Base-by-base conservation (phyloP, 2,329 filamentous ascomycete genomes). In the Ophiostoma perfectum region DNA sequence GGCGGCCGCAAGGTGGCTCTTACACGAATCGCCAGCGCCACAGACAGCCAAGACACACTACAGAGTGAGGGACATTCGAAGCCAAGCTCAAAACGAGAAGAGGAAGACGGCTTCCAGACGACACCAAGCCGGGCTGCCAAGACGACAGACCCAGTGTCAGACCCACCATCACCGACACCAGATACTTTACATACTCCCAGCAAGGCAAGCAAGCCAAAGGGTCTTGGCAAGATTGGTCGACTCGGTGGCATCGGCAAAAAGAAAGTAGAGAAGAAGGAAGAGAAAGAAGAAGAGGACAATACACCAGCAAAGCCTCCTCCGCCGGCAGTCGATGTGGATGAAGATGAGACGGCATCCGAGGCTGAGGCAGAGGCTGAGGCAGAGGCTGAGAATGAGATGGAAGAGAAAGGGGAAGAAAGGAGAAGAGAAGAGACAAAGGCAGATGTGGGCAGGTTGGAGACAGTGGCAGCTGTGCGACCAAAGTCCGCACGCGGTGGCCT, bases 281-380 rank as follows among this genome's bases (percentile, higher is more conserved):
- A 62, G 27, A 38, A 38, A 39, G 36, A 41, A 62, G 36, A 12
- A 62, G 58, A 36, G 8, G 27, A 27, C 27, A 12, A 5, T 27
- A 9, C n/a, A 27, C 60, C 8, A 85, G 85, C 64, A 80, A 85
- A 70, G 76, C 84, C 49, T 47, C 9, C 70, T 71, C 55, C 70
- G 74, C 41, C 70, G 69, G 18, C 69, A 70, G 47, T 68, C 67
- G 9, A 68, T 27, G n/a, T 18, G 0, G 41, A 44, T 3, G 39
- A 49, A 4, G 55, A 66, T 0, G 80, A 81, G 60, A 82, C 81
- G n/a, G 81, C 79, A 14, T 82, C 81, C 8, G 80, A 81, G 38
- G 74, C 75, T n/a, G 78, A 79, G 2, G 52, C 52, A 9, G 41
- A 47, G 16, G n/a, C 42, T 27, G 27, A 27, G 44, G 18, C 36